A percentile compares a stretch with the other conserved stretches of the same genome.
Conservation (phyloP, 2,329 filamentous ascomycete genomes). For the Stemphylium lycopersici region DNA sequence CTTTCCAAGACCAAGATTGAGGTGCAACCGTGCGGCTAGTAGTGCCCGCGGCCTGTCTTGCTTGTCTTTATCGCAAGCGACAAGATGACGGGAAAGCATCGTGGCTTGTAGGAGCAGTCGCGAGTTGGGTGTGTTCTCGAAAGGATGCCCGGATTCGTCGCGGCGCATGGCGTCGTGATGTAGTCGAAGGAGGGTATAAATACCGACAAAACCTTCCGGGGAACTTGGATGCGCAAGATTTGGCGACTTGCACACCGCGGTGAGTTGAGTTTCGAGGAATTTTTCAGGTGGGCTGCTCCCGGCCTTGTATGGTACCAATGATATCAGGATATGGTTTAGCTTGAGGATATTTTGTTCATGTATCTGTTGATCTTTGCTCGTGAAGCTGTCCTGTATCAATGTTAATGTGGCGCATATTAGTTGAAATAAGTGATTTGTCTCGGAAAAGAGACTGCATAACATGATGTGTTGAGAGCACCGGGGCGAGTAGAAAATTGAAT, state of each 20-base stretch:
- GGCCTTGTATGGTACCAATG: constrained; percentile 4
- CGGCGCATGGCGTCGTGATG: constrained; percentile 16
- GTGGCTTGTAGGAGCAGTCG: constrained; percentile 38
- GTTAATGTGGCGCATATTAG: background rate
- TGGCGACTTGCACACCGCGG: background rate
- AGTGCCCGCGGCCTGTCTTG: constrained; percentile 36
- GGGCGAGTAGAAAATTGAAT: background rate
- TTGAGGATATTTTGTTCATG: constrained; percentile 31
- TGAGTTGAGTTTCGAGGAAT: background rate
- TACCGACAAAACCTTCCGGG: constrained; percentile 28
- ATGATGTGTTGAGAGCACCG: no score
- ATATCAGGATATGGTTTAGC: constrained; percentile 35
- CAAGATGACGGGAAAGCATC: constrained; percentile 32
- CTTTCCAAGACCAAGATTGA: constrained; percentile 39
- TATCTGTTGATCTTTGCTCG: constrained; percentile 19
- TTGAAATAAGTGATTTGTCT: background rate
- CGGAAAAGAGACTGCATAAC: no score
- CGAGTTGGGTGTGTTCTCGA: constrained; percentile 13
- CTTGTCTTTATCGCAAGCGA: constrained; percentile 31
- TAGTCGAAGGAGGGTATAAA: constrained; percentile 32
- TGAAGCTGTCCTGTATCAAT: background rate
- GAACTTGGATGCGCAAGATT: constrained; percentile 12
- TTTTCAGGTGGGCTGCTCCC: background rate
- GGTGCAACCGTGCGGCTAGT: constrained; percentile 42
- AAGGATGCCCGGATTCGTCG: constrained; percentile 1